phyloP scores from a whole-genome alignment of 768 basidiomycete species.

The Tricholoma furcatifolium region DNA sequence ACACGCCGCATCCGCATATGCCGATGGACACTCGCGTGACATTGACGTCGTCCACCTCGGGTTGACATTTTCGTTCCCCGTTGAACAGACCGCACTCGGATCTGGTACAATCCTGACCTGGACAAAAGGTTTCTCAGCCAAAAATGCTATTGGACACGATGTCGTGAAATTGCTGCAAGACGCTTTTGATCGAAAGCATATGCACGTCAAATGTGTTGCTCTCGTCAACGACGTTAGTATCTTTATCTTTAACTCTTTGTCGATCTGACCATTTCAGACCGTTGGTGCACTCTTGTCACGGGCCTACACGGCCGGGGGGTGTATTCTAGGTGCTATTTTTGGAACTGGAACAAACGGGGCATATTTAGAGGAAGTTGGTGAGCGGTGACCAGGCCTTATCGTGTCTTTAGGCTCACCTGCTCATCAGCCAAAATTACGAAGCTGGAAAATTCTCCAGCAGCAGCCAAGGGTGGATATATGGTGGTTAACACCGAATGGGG shows the following conservation, averaged over 20 bases:
- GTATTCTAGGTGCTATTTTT: conserved; percentile 88
- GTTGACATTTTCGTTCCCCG: conserved; percentile 96
- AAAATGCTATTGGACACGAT: conserved; percentile 86
- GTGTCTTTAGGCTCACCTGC: background rate
- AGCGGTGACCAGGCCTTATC: conserved; percentile 12
- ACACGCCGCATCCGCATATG: conserved; percentile 45
- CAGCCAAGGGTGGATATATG: conserved; percentile 73
- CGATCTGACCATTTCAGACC: conserved; percentile 52
- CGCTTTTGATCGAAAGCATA: conserved; percentile 87
- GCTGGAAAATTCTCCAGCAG: conserved; percentile 62
- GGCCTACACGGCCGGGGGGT: conserved; percentile 91
- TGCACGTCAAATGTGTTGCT: conserved; percentile 89
- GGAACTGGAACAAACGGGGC: conserved; percentile 99
- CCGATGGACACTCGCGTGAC: conserved; percentile 19
- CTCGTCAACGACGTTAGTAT: conserved; percentile 87
- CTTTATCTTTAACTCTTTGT: background rate
- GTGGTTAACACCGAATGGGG: conserved; percentile 99
- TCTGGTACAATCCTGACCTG: conserved; percentile 89
- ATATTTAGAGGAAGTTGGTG: conserved; percentile 82
- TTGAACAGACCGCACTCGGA: conserved; percentile 92
- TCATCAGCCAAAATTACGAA: conserved; percentile 73
- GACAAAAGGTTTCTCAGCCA: conserved; percentile 96
- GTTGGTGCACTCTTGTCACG: conserved; percentile 93
- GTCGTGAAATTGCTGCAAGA: conserved; percentile 89
- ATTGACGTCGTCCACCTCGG: conserved; percentile 61